Base-by-base conservation (phyloP, 2,329 filamentous ascomycete species). In the Alternaria triticina region DNA sequence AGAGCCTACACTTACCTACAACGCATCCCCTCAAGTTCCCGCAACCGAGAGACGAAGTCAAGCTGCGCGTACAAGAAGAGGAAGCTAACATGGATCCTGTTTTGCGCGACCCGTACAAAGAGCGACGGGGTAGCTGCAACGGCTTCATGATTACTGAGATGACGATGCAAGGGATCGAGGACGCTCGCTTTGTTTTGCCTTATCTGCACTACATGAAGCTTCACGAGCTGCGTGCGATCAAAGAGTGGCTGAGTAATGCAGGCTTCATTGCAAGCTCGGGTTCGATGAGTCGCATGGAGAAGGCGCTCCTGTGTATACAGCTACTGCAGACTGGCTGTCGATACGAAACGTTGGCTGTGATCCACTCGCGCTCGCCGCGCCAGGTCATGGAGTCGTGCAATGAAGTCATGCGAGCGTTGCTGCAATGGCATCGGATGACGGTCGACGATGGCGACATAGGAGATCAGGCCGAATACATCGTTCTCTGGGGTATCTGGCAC, bases 281-380 rank as follows among this genome's bases (percentile, higher is more conserved):
- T 22, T 50, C 52, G 11, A 69, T 77, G 11, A 70, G 68, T 27
- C 62, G 74, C 12, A 73, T 65, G 28, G 75, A 76, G 54, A 77
- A 74, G 55, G 49, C 75, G 10, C 59, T 77, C 45, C 69, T 76
- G 30, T 68, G 74, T 45, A 59, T 77, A 7, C 68, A 73, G 25
- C 52, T 72, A 8, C 59, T 77, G 13, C 73, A 76, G 43, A 69
- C 65, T 6, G 75, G 74, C 3, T 66, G 58, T 44, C 68, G 74
- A 6, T 70, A 73, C n/a, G 74, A 77, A 62, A 64, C 64, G 2
- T 58, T 75, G 11, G 75, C 75, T 10, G 70, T 69, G n/a, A 56
- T 74, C 13, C 76, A 76, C 54, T 77, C 74, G 23, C 67, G 74
- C 25, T 70, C 73, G 7, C 75, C 73, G 9, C 64, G 65, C 25